phyloP scores from a whole-genome alignment of 805 yeast genomes.

The Pichia thaimueangensis region DNA sequence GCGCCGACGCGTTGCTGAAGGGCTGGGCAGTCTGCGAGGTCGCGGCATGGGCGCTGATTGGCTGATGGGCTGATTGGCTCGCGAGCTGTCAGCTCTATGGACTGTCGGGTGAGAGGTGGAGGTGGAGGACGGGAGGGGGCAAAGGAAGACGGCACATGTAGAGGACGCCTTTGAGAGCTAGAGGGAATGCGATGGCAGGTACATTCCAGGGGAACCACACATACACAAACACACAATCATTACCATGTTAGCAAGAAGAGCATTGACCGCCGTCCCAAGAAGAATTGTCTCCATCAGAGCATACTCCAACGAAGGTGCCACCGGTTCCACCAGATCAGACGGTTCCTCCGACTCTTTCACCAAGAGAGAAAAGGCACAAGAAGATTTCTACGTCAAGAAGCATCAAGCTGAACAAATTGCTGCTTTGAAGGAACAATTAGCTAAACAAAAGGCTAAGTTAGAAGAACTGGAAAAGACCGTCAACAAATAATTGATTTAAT shows the following conservation, averaged over 20 bases:
- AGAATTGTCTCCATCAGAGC: constrained; percentile 29
- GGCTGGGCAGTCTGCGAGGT: too few species aligned
- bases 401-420: constrained; percentile 86
- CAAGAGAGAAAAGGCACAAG: constrained; percentile 91
- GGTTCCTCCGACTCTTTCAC: constrained; percentile 56
- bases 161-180: neutral
- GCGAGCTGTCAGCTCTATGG: neutral
- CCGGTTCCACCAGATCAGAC: constrained; percentile 52
- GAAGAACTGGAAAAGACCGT: constrained; percentile 43
- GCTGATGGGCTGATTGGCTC: neutral
- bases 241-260: constrained; percentile 36
- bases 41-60: neutral
- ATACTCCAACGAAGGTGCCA: constrained; percentile 53
- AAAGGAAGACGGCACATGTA: neutral
- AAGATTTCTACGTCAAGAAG: constrained; percentile 76
- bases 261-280: constrained; percentile 27
- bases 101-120: constrained; percentile 1
- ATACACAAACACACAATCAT: neutral
- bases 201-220: too few species aligned
- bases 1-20: too few species aligned
- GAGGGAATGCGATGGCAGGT: too few species aligned
- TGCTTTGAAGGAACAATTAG: constrained; percentile 66
- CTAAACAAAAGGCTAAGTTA: constrained; percentile 61
- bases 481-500: constrained; percentile 17
- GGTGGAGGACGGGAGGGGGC: neutral